phyloP scores from a whole-genome alignment of 768 basidiomycete species.

The Lentinula boryana region DNA sequence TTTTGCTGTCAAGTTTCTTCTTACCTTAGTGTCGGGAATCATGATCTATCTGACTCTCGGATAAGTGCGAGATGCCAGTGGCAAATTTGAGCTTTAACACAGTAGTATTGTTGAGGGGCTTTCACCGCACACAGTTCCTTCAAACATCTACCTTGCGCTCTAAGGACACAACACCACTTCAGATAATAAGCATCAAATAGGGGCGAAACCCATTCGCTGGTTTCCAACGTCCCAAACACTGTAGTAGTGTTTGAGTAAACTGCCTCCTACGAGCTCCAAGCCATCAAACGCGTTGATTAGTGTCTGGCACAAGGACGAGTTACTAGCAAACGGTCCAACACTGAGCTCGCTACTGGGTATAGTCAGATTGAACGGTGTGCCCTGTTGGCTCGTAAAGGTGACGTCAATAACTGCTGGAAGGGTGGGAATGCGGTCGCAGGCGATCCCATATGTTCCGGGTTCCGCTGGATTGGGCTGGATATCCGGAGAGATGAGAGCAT shows the following conservation, averaged over 20 bases:
- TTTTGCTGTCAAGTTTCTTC: no score
- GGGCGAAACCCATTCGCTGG: slow-evolving; percentile 46
- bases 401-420: slow-evolving; percentile 49
- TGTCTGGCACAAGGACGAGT: slow-evolving; percentile 46
- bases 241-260: slow-evolving; percentile 55
- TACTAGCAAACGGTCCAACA: slow-evolving; percentile 49
- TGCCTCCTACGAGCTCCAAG: slow-evolving; percentile 45
- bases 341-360: slow-evolving; percentile 52
- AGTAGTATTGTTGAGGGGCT: no score
- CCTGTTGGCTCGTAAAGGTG: slow-evolving; percentile 44
- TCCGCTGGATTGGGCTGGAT: slow-evolving; percentile 47
- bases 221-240: slow-evolving; percentile 51
- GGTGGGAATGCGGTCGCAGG: slow-evolving; percentile 38
- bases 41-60: no score
- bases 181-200: slow-evolving; percentile 18
- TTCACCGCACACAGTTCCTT: no score
- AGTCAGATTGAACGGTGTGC: slow-evolving; percentile 46
- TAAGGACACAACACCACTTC: no score
- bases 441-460: slow-evolving; percentile 50
- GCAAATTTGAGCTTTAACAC: no score
- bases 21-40: no score
- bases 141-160: no score
- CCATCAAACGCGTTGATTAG: slow-evolving; percentile 56
- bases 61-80: no score
- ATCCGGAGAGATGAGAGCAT: slow-evolving; percentile 51